Evolutionary conservation across 306 rosid species (phyloP), one percentile per base, ranked within the genome.

Genomic region (Vicia villosa): DNA sequence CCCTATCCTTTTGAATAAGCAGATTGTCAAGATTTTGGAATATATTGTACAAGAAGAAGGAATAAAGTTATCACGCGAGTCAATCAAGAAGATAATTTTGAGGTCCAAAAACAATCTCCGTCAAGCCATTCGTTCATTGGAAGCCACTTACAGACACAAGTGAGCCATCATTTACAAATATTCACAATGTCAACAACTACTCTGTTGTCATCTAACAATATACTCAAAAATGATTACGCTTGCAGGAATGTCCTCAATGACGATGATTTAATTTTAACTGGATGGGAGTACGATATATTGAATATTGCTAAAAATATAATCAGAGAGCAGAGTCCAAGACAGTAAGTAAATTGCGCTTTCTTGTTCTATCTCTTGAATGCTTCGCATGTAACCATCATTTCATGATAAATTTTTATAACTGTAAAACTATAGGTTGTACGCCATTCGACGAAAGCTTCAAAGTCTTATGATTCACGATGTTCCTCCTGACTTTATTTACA

Each of bases 51-150:
- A 69, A 19, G 10, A 79, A 63, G 86, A 92, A 85, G 82, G 85
- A 55, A 83, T 82, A 61, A 74, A 78, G 42, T 45, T 88, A 76
- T 82, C 91, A 7, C 47, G 1, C 20, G 68, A 65, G 58, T 32
- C 87, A 36, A 80, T 86, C 1, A 69, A 77, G 22, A 83, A 72
- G 76, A 81, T 92, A 1, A 79, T 83, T 40, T 83, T 75, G 37
- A 79, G 74, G 71, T 86, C 96, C 11, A 86, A 69, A 46, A 88
- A 83, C 72, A 92, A 84, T 77, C 86, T 85, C 30, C 83, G 91
- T 13, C 96, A 86, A 75, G 96, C 96, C 62, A 76, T 90, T 79
- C 96, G 96, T 46, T 86, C 98, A 5, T 79, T 89, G 12, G 96
- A 92, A 85, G 98, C 96, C 22, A 82, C 96, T 8, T 86, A 80